Evolutionary conservation across 805 yeast species (phyloP).

Genomic region (Hanseniaspora taiwanica): DNA sequence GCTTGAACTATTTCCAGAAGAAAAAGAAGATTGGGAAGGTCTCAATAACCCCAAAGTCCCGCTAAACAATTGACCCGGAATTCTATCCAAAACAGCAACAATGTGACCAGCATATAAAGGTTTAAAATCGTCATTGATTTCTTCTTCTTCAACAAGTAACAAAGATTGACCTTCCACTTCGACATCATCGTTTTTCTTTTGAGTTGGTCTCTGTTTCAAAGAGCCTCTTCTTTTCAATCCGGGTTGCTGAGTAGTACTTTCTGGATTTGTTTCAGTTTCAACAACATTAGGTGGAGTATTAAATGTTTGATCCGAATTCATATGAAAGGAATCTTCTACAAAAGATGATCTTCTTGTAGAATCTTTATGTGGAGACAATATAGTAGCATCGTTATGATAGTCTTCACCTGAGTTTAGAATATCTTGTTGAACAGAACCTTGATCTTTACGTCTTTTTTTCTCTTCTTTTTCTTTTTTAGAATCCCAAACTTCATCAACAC

Average conservation of each 20-base stretch:
- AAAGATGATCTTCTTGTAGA: conserved; percentile 8
- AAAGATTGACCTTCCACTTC: conserved; percentile 97
- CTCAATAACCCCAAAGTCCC: conserved; percentile 89
- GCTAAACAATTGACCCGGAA: conserved; percentile 90
- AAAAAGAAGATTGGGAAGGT: conserved; percentile 89
- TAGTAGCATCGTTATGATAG: conserved; percentile 67
- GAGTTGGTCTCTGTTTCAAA: conserved; percentile 86
- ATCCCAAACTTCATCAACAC: conserved; percentile 96
- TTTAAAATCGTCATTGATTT: conserved; percentile 79
- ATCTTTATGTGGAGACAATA: conserved; percentile 28
- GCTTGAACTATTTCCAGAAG: conserved; percentile 32
- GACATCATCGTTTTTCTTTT: conserved; percentile 94
- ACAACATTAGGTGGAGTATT: no score
- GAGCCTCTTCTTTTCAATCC: conserved; percentile 68
- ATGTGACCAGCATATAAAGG: conserved; percentile 97
- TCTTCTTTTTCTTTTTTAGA: conserved; percentile 95
- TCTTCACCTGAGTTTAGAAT: conserved; percentile 41
- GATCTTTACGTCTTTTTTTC: conserved; percentile 80
- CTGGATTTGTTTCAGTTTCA: neutral
- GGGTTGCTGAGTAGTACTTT: neutral
- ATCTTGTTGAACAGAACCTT: conserved; percentile 26
- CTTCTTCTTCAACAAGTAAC: conserved; percentile 86
- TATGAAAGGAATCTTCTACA: conserved; percentile 10
- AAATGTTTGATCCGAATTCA: no score
- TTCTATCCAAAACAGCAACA: conserved; percentile 94